Base-by-base conservation (phyloP, 352 stramenopile genomes). In the Phytophthora idaei region DNA sequence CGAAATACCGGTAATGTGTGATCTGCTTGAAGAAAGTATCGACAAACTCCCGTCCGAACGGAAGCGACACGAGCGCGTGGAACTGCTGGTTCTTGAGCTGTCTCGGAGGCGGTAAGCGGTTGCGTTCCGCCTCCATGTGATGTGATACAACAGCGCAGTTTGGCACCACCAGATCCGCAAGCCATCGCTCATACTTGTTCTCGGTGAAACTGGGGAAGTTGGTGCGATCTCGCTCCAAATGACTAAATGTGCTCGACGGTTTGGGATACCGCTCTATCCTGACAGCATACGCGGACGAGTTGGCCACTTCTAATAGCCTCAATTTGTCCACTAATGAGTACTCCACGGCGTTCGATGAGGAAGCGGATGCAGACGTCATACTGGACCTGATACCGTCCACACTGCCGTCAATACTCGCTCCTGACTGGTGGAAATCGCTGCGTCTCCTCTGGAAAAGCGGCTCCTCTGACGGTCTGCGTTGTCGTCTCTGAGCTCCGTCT, bases 241-340 rank as follows among this genome's bases (percentile, higher is more conserved):
- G 81, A 60, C 85, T 92, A 66, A 81, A 91, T 5, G 83, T 89
- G 28, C 57, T 61, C 10, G 82, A 91, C 5, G 84, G 81, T 69
- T 93, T 92, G 2, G 86, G 86, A 54, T 91, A 94, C 12, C 84
- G 79, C 57, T 94, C 86, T 45, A 94, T 94, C 17, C 86, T 70
- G 8, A 94, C 83, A 3, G 84, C 74, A 55, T 94, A 94, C 11
- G 86, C 80, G 0, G 84, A 90, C 44, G 86, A 92, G 21, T 77
- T 78, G 29, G 86, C 85, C 6, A 93, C 78, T 31, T 93, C 84
- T 31, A 94, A 51, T 3, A 94, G 61, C 1, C 83, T 70, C 25
- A 90, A 78, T 50, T 93, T 92, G 69, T 94, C 84, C 15, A 85
- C 68, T 1, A 94, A 71, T 41, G 76, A 60, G 64, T 90, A 90